These are phyloP conservation scores for Aspergillus phoenicis DNA, from an alignment of 2,329 filamentous ascomycete species.

Conservation along the genomic window DNA sequence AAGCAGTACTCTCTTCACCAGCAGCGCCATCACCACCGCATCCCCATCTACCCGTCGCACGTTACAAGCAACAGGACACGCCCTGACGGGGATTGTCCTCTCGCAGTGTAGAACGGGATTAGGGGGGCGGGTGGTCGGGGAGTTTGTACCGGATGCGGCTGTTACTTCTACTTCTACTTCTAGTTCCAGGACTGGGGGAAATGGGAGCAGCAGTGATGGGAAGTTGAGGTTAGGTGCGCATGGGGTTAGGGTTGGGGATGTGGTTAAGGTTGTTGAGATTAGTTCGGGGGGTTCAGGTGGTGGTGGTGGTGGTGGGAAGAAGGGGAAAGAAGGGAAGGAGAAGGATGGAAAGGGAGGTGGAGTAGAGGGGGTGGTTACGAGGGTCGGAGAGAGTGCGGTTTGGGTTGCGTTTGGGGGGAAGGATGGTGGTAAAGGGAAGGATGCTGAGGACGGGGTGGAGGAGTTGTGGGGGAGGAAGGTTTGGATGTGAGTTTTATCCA, in stretches of 20 bases:
- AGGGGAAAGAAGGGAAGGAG: conserved; percentile 35
- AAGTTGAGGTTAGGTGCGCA: conserved; percentile 47
- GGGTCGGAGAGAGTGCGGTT: conserved; percentile 45
- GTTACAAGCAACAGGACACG: conserved; percentile 46
- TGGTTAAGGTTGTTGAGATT: conserved; percentile 48
- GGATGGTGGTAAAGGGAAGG: conserved; percentile 45
- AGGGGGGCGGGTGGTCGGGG: conserved; percentile 86
- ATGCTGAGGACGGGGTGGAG: conserved; percentile 48
- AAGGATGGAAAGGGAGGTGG: conserved; percentile 29
- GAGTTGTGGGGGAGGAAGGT: conserved; percentile 59
- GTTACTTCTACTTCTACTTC: conserved; percentile 47
- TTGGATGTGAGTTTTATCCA: conserved; percentile 59
- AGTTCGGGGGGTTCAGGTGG: conserved; percentile 18
- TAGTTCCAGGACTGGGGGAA: conserved; percentile 5
- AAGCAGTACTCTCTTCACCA: conserved; percentile 44
- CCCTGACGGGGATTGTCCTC: conserved; percentile 60
- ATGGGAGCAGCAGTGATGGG: conserved; percentile 36
- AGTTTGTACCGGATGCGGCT: conserved; percentile 73
- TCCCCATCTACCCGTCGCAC: conserved; percentile 48
- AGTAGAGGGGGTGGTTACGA: conserved; percentile 51
- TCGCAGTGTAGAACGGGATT: conserved; percentile 81
- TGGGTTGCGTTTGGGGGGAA: conserved; percentile 48
- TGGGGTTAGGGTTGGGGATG: conserved; percentile 52
- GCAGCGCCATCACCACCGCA: conserved; percentile 38
- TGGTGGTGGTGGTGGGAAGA: conserved; percentile 10